These are phyloP conservation scores for Trichophyton rubrum DNA, from an alignment of 2,329 filamentous ascomycete genomes.

Conservation along the genomic window DNA sequence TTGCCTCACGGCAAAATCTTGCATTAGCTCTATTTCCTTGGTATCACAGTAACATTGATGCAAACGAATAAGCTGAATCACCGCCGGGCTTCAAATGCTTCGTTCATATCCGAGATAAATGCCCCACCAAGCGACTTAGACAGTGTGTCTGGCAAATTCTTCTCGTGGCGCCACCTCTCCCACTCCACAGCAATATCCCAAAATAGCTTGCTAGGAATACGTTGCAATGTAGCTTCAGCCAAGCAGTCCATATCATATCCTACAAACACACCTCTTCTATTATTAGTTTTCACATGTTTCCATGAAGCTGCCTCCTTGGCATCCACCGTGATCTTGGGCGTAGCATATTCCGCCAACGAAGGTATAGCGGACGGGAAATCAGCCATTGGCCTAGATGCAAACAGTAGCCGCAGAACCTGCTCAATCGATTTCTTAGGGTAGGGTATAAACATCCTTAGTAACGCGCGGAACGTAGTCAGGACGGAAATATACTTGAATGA, in stretches of 20 bases:
- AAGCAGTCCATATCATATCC: slow-evolving; percentile 13
- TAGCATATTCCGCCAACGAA: slow-evolving; percentile 21
- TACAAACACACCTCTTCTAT: slow-evolving; percentile 3
- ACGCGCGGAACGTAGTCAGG: slow-evolving; percentile 17
- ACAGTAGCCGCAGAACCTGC: slow-evolving; percentile 19
- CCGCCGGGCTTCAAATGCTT: background rate
- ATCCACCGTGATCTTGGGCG: background rate
- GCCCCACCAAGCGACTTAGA: background rate
- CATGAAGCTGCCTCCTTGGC: background rate
- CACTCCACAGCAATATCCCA: slow-evolving; percentile 29
- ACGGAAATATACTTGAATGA: slow-evolving; percentile 16
- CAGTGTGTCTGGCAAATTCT: slow-evolving; percentile 9
- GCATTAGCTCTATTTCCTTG: background rate
- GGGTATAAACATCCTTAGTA: slow-evolving; percentile 17
- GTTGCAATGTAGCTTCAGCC: slow-evolving; percentile 19
- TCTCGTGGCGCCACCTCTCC: slow-evolving; percentile 19
- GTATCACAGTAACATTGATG: background rate
- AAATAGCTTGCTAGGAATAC: slow-evolving; percentile 20
- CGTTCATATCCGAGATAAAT: background rate
- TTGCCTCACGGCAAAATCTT: background rate
- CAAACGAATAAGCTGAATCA: background rate
- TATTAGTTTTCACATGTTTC: background rate
- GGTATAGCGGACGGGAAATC: slow-evolving; percentile 25
- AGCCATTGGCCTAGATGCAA: slow-evolving; percentile 20
- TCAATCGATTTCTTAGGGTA: slow-evolving; percentile 16